A percentile compares a stretch with the other conserved stretches of the same genome.
Conservation (phyloP, 208 protist species). For the Leishmania turanica region DNA sequence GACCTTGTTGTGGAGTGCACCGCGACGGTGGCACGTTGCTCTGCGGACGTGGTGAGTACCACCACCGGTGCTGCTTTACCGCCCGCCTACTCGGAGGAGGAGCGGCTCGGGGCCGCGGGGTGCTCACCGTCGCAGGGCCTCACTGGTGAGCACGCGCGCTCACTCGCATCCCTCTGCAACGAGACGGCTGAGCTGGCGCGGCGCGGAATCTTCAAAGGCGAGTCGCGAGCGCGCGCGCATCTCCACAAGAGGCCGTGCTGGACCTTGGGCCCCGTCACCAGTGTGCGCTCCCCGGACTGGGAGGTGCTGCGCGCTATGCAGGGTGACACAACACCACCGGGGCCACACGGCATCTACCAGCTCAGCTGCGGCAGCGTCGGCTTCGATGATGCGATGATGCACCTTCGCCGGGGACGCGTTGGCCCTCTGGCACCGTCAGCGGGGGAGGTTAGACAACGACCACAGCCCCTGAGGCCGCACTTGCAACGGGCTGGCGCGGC, state of each 20-base stretch:
- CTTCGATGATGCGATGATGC: neutral
- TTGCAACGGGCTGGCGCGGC: neutral
- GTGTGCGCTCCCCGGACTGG: conserved; percentile 14
- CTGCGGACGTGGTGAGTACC: neutral
- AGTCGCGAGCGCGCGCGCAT: neutral
- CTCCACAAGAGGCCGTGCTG: neutral
- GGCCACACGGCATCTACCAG: neutral
- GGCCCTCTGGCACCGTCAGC: neutral
- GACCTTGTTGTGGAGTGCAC: neutral
- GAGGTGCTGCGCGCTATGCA: neutral
- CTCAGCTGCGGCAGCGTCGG: conserved; percentile 1
- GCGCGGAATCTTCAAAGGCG: neutral
- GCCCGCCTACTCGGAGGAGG: neutral
- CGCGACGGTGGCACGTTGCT: neutral
- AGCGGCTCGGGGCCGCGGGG: neutral
- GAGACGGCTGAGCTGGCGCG: neutral
- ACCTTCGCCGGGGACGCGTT: neutral
- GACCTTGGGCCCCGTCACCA: neutral
- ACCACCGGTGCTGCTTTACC: neutral
- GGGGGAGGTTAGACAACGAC: neutral
- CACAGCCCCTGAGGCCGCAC: neutral
- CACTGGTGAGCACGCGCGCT: neutral
- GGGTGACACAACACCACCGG: neutral
- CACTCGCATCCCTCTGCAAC: neutral
- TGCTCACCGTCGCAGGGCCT: neutral